Base-by-base conservation (phyloP, 1,284 basidiomycete genomes). In the Chondrostereum purpureum region DNA sequence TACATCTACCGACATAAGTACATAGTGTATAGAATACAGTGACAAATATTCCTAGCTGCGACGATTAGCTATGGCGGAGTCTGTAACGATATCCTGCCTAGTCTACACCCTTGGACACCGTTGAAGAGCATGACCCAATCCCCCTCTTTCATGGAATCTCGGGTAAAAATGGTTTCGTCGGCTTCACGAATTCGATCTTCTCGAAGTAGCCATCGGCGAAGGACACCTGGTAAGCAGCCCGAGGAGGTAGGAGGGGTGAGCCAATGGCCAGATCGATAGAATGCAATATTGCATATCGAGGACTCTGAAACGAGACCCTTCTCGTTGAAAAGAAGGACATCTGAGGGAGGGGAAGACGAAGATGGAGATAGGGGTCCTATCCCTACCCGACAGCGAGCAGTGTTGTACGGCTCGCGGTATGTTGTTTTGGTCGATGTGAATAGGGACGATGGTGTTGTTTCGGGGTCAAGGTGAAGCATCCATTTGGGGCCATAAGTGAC, bases 401-500 rank as follows among this genome's bases (percentile, higher is more conserved):
- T 67, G 31, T 79, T 68, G 53, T 88, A 89, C 19, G 70, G 59
- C 6, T 58, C 50, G 39, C 87, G 72, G 22, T 69, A 49, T 1
- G 85, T 86, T 0, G 86, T 89, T 61, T 89, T 89, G 38, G 82
- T 81, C 22, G 58, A 55, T 0, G 82, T 82, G 57, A 80, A 83
- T 13, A 73, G 49, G 10, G 78, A 78, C 0, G 72, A 62, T 5
- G 68, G 58, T 1, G 79, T 83, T 3, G 75, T 61, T 46, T 67
- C 56, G 1, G 65, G 67, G 59, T 88, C 86, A 39, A 85, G 50
- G 45, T 66, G 64, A 39, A 86, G 53, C 16, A 57, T 58, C 46
- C 73, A 58, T 17, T 67, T 54, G 3, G 64, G 56, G 36, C 56
- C 60, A 43, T 53, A 17, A 39, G 43, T 41, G 46, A 5, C 20